Conservation (phyloP, 2,329 filamentous ascomycete genomes). For the Fusarium sp. region DNA sequence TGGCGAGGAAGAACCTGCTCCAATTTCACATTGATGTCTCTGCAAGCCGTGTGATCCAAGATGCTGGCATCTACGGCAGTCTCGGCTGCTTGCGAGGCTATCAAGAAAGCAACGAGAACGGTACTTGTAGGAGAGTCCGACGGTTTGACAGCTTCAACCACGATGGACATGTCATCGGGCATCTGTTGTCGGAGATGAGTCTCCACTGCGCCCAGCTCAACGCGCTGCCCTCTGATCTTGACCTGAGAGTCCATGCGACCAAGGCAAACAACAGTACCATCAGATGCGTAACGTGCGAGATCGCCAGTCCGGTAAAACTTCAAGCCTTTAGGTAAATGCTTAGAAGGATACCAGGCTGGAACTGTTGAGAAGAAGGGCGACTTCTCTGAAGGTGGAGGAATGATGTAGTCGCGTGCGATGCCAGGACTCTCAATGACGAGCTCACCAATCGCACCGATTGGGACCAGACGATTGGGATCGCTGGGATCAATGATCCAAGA, state of each 20-base stretch:
- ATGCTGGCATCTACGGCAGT: accelerated
- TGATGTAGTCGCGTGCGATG: slow-evolving; percentile 31
- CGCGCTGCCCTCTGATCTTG: slow-evolving; percentile 67
- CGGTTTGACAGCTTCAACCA: slow-evolving; percentile 1
- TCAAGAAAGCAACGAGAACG: neutral
- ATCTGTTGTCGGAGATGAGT: neutral
- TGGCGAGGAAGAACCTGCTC: slow-evolving; percentile 1
- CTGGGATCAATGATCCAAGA: slow-evolving; percentile 30
- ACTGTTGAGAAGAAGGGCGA: neutral
- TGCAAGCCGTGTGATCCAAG: neutral
- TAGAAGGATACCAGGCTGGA: neutral
- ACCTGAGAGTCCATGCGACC: slow-evolving; percentile 68
- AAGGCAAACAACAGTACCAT: slow-evolving; percentile 57
- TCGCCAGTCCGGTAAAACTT: slow-evolving; percentile 62
- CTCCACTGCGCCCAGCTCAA: slow-evolving; percentile 53
- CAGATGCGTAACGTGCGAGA: slow-evolving; percentile 55
- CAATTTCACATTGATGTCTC: neutral
- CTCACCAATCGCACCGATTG: slow-evolving; percentile 34
- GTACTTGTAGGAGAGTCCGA: neutral
- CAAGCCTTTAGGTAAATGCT: neutral
- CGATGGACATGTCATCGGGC: neutral
- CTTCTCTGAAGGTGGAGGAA: neutral
- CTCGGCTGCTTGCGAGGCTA: neutral
- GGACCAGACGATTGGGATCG: neutral
- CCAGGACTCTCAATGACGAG: slow-evolving; percentile 39